Evolutionary conservation across 176 grass and related monocot genomes (phyloP).

Genomic region (Areca catechu): DNA sequence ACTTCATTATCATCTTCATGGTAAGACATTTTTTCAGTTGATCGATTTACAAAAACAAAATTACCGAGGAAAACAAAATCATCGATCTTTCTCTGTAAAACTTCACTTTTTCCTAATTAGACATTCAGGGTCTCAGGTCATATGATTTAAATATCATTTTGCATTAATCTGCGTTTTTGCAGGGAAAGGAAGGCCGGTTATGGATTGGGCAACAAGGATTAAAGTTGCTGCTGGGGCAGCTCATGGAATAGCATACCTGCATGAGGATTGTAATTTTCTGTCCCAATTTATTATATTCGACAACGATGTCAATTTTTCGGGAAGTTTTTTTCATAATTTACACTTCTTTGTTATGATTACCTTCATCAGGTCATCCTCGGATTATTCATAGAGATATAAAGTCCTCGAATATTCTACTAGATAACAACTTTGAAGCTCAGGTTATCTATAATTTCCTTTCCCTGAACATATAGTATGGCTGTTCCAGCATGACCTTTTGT

Average conservation of each 20-base stretch:
- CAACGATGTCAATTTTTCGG: too few relatives aligned
- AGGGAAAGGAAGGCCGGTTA: slow-evolving; percentile 47
- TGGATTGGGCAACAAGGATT: slow-evolving; percentile 83
- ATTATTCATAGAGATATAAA: slow-evolving; percentile 99
- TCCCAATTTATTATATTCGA: background rate
- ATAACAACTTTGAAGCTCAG: slow-evolving; percentile 96
- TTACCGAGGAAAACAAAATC: too few relatives aligned
- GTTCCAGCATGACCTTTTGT: slow-evolving; percentile 3
- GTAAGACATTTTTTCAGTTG: slow-evolving; percentile 2
- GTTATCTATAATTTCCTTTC: slow-evolving; percentile 28
- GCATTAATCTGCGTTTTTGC: slow-evolving; percentile 37
- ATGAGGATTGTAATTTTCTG: slow-evolving; percentile 85
- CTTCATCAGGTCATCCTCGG: slow-evolving; percentile 75
- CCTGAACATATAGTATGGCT: slow-evolving; percentile 8
- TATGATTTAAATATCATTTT: slow-evolving; percentile 1
- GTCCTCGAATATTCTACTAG: slow-evolving; percentile 97
- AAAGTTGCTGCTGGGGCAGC: slow-evolving; percentile 94
- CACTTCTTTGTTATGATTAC: slow-evolving; percentile 10
- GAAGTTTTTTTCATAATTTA: slow-evolving; percentile 17
- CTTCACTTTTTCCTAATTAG: background rate
- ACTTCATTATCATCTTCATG: slow-evolving; percentile 74
- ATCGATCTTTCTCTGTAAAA: too few relatives aligned
- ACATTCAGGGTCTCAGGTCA: background rate
- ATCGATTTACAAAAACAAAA: too few relatives aligned
- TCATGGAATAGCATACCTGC: slow-evolving; percentile 92